phyloP scores from a whole-genome alignment of 148 eudicot species.

The Rhododendron molle region DNA sequence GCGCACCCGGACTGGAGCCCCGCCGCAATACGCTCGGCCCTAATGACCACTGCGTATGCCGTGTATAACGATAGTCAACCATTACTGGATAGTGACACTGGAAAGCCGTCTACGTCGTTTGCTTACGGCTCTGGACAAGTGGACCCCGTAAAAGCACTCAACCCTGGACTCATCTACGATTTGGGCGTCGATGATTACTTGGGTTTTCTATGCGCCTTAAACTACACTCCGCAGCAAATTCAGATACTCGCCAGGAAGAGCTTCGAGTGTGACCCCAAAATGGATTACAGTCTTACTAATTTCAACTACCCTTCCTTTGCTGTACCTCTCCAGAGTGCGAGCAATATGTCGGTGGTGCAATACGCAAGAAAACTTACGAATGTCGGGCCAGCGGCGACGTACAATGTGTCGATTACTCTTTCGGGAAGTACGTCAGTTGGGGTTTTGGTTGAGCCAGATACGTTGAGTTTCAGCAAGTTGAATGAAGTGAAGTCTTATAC shows the following conservation, averaged over 20 bases:
- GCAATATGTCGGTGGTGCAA: slow-evolving; percentile 1
- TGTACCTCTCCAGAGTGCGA: slow-evolving; percentile 16
- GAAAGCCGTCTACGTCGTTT: slow-evolving; percentile 39
- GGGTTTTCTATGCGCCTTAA: slow-evolving; percentile 40
- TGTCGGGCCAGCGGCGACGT: slow-evolving; percentile 64
- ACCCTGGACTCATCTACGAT: slow-evolving; percentile 51
- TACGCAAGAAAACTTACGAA: slow-evolving; percentile 66
- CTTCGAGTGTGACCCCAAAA: slow-evolving; percentile 28
- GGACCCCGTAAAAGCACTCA: slow-evolving; percentile 37
- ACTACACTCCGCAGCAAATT: slow-evolving; percentile 29
- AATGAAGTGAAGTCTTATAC: slow-evolving; percentile 70
- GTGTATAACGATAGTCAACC: slow-evolving; percentile 26
- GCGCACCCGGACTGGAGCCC: slow-evolving; percentile 52
- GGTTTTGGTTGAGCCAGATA: slow-evolving; percentile 51
- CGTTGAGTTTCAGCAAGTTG: slow-evolving; percentile 46
- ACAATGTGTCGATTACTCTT: slow-evolving; percentile 42
- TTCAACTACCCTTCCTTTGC: slow-evolving; percentile 48
- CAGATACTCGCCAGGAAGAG: slow-evolving; percentile 27
- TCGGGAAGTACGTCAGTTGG: slow-evolving; percentile 40
- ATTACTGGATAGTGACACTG: slow-evolving; percentile 31
- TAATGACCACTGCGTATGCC: slow-evolving; percentile 48
- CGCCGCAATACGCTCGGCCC: slow-evolving; percentile 43
- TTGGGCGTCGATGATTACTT: slow-evolving; percentile 30
- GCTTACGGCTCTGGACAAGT: slow-evolving; percentile 50
- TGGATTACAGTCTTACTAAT: slow-evolving; percentile 27